Evolutionary conservation across 139 green algal species (phyloP).

Genomic region (Chlamydomonas urium): DNA sequence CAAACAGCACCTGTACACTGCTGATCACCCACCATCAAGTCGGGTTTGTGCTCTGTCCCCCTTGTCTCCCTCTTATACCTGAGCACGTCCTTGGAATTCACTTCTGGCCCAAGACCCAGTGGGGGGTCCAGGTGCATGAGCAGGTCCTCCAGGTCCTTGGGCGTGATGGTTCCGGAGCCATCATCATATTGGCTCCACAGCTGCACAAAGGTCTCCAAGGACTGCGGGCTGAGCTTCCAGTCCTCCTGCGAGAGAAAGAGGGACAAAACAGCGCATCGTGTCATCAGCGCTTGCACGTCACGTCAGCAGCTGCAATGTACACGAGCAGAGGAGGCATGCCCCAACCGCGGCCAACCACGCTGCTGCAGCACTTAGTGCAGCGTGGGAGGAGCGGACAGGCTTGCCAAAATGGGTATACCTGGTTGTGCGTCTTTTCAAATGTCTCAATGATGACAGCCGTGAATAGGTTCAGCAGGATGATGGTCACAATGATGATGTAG

Average conservation of each 20-base stretch:
- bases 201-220: constrained; percentile 54
- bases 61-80: constrained; percentile 19
- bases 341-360: no score
- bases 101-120: constrained; percentile 54
- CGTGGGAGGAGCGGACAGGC: not conserved
- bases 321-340: no score
- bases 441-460: constrained; percentile 74
- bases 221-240: constrained; percentile 49
- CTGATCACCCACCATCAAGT: no score
- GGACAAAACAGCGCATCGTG: not conserved
- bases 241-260: constrained; percentile 31
- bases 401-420: not conserved
- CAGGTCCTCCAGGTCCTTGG: constrained; percentile 60
- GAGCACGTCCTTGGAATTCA: constrained; percentile 60
- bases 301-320: no score
- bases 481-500: constrained; percentile 38
- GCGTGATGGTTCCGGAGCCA: constrained; percentile 56
- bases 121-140: constrained; percentile 61
- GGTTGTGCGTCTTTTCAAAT: constrained; percentile 53
- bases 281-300: no score
- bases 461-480: constrained; percentile 78
- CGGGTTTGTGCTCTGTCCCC: not conserved
- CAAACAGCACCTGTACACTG: no score
- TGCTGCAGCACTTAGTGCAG: not conserved
- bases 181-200: constrained; percentile 59